A percentile compares a stretch with the other conserved stretches of the same genome.
Conservation (phyloP, 768 basidiomycete species). For the Calvatia gigantea region DNA sequence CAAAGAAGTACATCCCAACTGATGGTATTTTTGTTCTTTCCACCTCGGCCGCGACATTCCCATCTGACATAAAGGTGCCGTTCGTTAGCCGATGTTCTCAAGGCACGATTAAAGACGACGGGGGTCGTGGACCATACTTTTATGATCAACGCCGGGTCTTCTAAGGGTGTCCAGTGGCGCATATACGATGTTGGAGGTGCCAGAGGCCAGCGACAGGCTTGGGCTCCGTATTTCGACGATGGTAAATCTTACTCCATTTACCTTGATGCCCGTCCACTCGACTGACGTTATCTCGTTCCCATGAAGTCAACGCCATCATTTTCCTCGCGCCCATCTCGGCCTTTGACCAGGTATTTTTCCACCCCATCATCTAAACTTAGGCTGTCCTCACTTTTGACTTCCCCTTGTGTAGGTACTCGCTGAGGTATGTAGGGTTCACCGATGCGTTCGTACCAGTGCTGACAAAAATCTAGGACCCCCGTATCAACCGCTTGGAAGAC, state of each 20-base stretch:
- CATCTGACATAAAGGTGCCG: conserved; percentile 2
- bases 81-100: conserved; percentile 66
- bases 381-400: conserved; percentile 2
- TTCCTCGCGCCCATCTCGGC: conserved; percentile 87
- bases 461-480: conserved; percentile 50
- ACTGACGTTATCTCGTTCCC: conserved; percentile 10
- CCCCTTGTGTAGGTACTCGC: conserved; percentile 44
- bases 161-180: conserved; percentile 67
- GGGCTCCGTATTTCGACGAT: conserved; percentile 88
- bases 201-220: conserved; percentile 77
- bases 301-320: conserved; percentile 77
- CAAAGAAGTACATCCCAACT: conserved; percentile 78
- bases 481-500: conserved; percentile 77
- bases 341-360: conserved; percentile 60
- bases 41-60: not conserved
- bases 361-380: not conserved
- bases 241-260: conserved; percentile 39
- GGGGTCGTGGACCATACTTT: conserved; percentile 82
- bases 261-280: not conserved
- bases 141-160: conserved; percentile 53
- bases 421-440: conserved; percentile 45
- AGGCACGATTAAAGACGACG: conserved; percentile 77
- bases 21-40: conserved; percentile 46
- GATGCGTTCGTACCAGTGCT: conserved; percentile 9
- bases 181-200: conserved; percentile 87